These are phyloP conservation scores for Penicillium crustosum DNA, from an alignment of 2,329 filamentous ascomycete genomes.

Conservation along the genomic window DNA sequence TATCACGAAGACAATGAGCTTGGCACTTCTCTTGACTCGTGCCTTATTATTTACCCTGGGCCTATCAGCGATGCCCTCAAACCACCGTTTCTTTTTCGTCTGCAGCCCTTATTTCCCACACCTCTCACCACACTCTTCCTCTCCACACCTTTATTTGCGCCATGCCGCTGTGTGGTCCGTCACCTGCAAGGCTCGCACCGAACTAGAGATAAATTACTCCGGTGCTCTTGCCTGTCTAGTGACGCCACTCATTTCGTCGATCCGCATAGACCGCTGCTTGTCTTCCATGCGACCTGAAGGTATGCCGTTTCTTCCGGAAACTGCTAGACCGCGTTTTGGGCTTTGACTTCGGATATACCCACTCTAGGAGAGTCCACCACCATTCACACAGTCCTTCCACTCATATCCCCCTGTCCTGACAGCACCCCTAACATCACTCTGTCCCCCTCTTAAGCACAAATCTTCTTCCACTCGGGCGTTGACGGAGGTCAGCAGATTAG, in stretches of 20 bases:
- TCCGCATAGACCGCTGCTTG: constrained; percentile 27
- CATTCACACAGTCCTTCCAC: background rate
- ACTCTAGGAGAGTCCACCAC: constrained; percentile 1
- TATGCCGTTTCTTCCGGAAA: constrained; percentile 1
- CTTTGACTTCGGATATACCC: constrained; percentile 5
- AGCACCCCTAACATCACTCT: constrained; percentile 9
- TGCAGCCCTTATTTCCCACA: background rate
- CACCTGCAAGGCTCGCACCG: constrained; percentile 16
- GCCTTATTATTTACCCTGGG: background rate
- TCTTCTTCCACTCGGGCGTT: constrained; percentile 9
- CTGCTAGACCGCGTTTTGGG: constrained; percentile 12
- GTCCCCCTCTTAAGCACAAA: constrained; percentile 7
- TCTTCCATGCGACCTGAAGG: constrained; percentile 18
- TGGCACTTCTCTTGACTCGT: constrained; percentile 11
- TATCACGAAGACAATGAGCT: constrained; percentile 15
- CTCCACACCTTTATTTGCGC: constrained; percentile 27
- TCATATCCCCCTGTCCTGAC: background rate
- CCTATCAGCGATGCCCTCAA: constrained; percentile 1
- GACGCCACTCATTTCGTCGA: constrained; percentile 13
- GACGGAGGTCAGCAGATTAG: constrained; percentile 24
- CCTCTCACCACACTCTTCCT: constrained; percentile 6
- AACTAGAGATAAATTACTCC: constrained; percentile 1
- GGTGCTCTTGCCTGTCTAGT: constrained; percentile 1
- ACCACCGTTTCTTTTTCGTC: constrained; percentile 3
- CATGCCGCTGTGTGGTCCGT: constrained; percentile 18